A percentile compares a stretch with the other conserved stretches of the same genome.
These are phyloP conservation scores for Phytopythium oedochilum DNA, from an alignment of 352 stramenopile species.

Conservation along the genomic window DNA sequence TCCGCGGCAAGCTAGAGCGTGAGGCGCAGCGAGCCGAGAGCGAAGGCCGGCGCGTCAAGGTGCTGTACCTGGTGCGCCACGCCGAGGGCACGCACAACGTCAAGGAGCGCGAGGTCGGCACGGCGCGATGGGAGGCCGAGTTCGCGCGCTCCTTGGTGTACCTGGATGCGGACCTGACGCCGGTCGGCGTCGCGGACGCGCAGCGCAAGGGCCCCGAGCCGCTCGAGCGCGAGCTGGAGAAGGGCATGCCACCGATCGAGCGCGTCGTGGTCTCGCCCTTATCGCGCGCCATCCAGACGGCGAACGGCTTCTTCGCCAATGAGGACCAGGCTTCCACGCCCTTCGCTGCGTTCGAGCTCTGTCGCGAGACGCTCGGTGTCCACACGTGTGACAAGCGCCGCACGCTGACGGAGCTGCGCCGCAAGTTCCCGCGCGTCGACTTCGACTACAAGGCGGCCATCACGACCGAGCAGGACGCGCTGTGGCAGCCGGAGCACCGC, in stretches of 20 bases:
- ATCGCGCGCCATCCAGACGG: conserved; percentile 64
- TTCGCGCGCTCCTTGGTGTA: conserved; percentile 50
- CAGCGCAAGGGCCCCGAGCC: conserved; percentile 29
- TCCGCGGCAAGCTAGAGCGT: conserved; percentile 11
- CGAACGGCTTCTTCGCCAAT: conserved; percentile 49
- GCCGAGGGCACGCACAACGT: conserved; percentile 72
- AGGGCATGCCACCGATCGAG: conserved; percentile 56
- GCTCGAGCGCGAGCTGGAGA: conserved; percentile 28
- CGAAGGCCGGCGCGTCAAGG: conserved; percentile 36
- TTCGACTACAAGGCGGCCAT: conserved; percentile 28
- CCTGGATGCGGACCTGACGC: conserved; percentile 62
- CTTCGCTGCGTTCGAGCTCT: conserved; percentile 56
- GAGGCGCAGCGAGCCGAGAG: conserved; percentile 14
- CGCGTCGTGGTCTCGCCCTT: conserved; percentile 67
- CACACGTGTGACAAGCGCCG: conserved; percentile 69
- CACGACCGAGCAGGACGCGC: conserved; percentile 39
- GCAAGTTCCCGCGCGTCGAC: conserved; percentile 57
- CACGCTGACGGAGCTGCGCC: conserved; percentile 29
- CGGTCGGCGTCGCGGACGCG: conserved; percentile 48
- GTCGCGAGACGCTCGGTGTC: conserved; percentile 54
- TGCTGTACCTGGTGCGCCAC: conserved; percentile 76
- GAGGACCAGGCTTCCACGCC: conserved; percentile 22
- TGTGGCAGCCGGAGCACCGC: conserved; percentile 53
- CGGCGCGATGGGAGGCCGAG: conserved; percentile 51
- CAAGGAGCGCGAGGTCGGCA: conserved; percentile 43